Evolutionary conservation across 73 alveolate genomes (phyloP).

Genomic region (Tetrahymena elliotti): DNA sequence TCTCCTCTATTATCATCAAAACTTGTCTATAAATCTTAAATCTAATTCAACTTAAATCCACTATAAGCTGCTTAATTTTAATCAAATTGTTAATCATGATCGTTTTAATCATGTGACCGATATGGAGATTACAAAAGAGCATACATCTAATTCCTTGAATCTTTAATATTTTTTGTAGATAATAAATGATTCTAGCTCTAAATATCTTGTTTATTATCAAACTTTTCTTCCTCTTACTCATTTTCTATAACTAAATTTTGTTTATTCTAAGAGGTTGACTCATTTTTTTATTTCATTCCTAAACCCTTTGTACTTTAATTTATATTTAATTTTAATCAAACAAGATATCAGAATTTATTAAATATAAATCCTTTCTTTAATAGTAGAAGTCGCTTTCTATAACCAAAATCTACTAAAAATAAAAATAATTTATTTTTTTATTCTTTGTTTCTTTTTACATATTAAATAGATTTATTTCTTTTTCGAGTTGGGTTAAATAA

Average conservation of each 20-base stretch:
- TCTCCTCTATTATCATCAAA: neutral
- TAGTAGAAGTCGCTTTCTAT: neutral
- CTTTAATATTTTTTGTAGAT: neutral
- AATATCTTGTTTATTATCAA: neutral
- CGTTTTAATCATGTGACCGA: neutral
- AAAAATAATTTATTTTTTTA: too few species aligned
- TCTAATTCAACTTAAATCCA: neutral
- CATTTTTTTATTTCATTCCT: neutral
- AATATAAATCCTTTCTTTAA: too few species aligned
- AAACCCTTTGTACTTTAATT: neutral
- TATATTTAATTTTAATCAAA: neutral
- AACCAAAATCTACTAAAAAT: too few species aligned
- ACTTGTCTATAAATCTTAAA: neutral
- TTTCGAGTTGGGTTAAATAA: too few species aligned
- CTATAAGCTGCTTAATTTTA: neutral
- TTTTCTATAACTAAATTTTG: neutral
- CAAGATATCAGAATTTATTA: neutral
- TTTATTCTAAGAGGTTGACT: neutral
- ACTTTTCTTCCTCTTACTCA: neutral
- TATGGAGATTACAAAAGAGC: neutral
- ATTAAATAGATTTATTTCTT: too few species aligned
- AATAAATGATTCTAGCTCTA: neutral
- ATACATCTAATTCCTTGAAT: neutral
- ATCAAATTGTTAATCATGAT: neutral
- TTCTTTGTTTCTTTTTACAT: too few species aligned